A percentile compares a stretch with the other conserved stretches of the same genome.
Evolutionary conservation across 1,284 basidiomycete genomes (phyloP).

Genomic region (Afroboletus lepidellus): DNA sequence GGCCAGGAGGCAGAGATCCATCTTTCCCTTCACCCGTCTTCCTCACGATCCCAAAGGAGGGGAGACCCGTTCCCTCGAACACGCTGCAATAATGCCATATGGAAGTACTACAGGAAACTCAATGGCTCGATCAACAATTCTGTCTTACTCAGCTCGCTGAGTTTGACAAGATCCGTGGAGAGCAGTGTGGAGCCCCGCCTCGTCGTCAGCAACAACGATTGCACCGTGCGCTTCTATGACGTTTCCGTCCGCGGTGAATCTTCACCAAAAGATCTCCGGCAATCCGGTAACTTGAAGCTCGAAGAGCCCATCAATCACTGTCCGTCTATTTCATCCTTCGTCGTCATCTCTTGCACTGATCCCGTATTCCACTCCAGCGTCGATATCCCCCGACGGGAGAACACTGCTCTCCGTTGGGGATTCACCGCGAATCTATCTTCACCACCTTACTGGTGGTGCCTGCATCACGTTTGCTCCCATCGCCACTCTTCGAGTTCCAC

Average conservation of each 20-base stretch:
- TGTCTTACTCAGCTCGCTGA: constrained; percentile 65
- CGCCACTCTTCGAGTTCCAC: constrained; percentile 54
- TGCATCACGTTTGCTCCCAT: constrained; percentile 57
- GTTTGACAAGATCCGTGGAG: constrained; percentile 53
- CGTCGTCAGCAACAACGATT: constrained; percentile 82
- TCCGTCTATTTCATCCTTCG: constrained; percentile 40
- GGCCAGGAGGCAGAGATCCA: constrained; percentile 82
- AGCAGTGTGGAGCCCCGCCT: constrained; percentile 69
- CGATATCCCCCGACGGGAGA: constrained; percentile 81
- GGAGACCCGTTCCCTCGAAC: constrained; percentile 12
- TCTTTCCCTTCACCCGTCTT: constrained; percentile 51
- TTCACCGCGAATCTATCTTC: constrained; percentile 76
- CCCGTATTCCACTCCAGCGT: constrained; percentile 46
- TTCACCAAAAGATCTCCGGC: constrained; percentile 43
- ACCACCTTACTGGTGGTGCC: constrained; percentile 61
- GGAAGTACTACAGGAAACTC: constrained; percentile 58
- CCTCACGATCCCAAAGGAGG: constrained; percentile 26
- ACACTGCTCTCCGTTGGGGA: constrained; percentile 86
- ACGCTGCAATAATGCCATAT: constrained; percentile 38
- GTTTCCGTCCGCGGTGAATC: constrained; percentile 50
- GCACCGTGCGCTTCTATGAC: constrained; percentile 73
- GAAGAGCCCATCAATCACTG: constrained; percentile 72
- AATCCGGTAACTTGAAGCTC: constrained; percentile 56
- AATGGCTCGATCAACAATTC: constrained; percentile 82
- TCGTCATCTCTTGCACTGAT: constrained; percentile 22